Evolutionary conservation across 345 rosid species (phyloP), one percentile per base, ranked within the genome.

Genomic region (Balakata baccata): DNA sequence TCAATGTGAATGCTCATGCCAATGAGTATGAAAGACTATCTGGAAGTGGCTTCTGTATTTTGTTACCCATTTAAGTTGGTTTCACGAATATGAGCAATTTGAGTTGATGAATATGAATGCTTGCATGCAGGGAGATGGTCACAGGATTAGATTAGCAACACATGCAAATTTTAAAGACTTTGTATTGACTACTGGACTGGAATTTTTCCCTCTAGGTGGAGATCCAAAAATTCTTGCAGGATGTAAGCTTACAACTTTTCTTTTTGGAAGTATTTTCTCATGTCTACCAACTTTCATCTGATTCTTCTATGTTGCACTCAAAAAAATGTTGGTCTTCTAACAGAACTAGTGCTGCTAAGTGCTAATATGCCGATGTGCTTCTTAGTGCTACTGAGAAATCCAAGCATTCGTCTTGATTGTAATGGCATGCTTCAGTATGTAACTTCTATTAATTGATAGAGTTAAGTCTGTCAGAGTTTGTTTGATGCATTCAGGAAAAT

Each of bases 181-280:
- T 64, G 75, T 79, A 7, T 61, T 79, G 75, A 65, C 78, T 22
- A 70, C 78, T 47, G 82, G 82, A 58, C 66, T 79, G 75, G 82
- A 79, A 54, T 79, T 79, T 75, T 79, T 64, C 41, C 82, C 82
- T 70, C 72, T 79, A 38, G 82, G 82, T 20, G 82, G 82, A 65
- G 82, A 79, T 71, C 82, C 82, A 64, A 79, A 74, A 70, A 65
- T 66, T 59, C 78, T 79, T 29, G 82, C 78, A 38, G 78, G 75
- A 58, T 79, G 82, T 79, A 71, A 70, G 82, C 70, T 13, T 16
- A n/a, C 65, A 51, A 13, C 46, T 39, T 75, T 61, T 59, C 13
- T 20, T 46, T 59, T 38, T 11, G 11, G 7, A 17, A 59, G 25
- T 29, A 11, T 47, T 57, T 54, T 38, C 11, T 38, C 20, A 3